Percentiles rank a stretch among this genome's conserved stretches.
Conservation (phyloP, 1,284 basidiomycete species). For the Fomes fomentarius region DNA sequence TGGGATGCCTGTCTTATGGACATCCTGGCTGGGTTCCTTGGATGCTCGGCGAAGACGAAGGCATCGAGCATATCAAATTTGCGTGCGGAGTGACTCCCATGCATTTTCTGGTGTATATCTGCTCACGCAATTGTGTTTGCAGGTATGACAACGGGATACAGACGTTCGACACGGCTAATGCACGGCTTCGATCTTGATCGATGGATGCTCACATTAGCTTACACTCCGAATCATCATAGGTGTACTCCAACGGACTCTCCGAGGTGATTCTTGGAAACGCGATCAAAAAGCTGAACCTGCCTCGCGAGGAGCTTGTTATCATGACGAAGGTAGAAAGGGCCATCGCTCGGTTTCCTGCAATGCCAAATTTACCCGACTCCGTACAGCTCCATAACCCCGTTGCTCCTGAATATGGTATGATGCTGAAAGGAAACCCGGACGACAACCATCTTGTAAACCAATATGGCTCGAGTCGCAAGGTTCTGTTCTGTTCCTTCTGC, state of each 20-base stretch:
- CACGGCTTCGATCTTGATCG: not conserved
- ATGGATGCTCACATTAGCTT: not conserved
- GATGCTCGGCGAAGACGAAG: slow-evolving; percentile 46
- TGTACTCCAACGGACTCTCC: slow-evolving; percentile 58
- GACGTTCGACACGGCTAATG: slow-evolving; percentile 20
- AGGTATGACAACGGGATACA: slow-evolving; percentile 47
- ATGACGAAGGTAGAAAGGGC: slow-evolving; percentile 86
- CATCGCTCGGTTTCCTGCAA: too few relatives aligned
- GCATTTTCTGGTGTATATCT: too few relatives aligned
- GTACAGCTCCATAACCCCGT: too few relatives aligned
- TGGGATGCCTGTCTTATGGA: slow-evolving; percentile 51
- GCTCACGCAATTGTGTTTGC: too few relatives aligned
- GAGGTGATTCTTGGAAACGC: slow-evolving; percentile 81
- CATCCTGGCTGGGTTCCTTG: slow-evolving; percentile 38
- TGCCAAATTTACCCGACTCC: too few relatives aligned
- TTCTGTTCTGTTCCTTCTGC: too few relatives aligned
- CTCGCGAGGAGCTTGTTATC: slow-evolving; percentile 78
- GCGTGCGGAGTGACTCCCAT: too few relatives aligned
- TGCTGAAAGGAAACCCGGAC: too few relatives aligned
- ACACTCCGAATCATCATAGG: slow-evolving; percentile 2
- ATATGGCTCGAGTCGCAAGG: too few relatives aligned
- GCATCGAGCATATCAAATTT: slow-evolving; percentile 40
- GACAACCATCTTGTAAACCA: too few relatives aligned
- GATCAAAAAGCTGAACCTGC: slow-evolving; percentile 71
- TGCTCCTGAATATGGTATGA: too few relatives aligned